phyloP scores from a whole-genome alignment of 208 protist species.

The Balamuthia mandrillaris region DNA sequence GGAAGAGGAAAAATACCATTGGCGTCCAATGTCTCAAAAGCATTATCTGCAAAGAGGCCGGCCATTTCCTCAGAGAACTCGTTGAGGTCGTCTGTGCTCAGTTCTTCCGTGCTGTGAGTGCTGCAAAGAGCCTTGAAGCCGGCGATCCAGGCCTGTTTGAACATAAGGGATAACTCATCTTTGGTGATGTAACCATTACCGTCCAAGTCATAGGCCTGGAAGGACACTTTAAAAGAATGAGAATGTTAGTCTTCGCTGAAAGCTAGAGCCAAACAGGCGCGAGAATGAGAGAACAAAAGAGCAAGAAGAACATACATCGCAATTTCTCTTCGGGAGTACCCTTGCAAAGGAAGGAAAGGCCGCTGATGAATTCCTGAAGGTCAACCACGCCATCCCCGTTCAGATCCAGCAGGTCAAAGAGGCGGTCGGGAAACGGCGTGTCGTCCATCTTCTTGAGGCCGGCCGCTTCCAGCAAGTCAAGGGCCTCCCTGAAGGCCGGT shows the following conservation, averaged over 20 bases:
- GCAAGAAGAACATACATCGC: constrained; percentile 11
- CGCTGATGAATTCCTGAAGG: constrained; percentile 59
- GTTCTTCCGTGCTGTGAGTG: constrained; percentile 52
- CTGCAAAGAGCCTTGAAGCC: constrained; percentile 55
- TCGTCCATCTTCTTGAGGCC: constrained; percentile 58
- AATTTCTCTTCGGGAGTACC: constrained; percentile 57
- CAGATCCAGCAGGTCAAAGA: constrained; percentile 56
- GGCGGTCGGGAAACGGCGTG: constrained; percentile 53
- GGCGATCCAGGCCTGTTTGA: constrained; percentile 56
- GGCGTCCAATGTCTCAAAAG: background rate
- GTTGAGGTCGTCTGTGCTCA: constrained; percentile 49
- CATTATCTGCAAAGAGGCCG: constrained; percentile 47
- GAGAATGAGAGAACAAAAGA: background rate
- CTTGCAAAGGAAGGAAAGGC: constrained; percentile 55
- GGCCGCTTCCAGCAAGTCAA: constrained; percentile 40
- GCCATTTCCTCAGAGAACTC: constrained; percentile 65
- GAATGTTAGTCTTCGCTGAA: background rate
- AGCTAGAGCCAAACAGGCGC: background rate
- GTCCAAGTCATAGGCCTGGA: constrained; percentile 86
- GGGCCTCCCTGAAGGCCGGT: constrained; percentile 38
- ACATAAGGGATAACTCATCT: constrained; percentile 74
- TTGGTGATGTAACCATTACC: constrained; percentile 83
- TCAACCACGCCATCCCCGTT: constrained; percentile 53
- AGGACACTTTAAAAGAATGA: constrained; percentile 69
- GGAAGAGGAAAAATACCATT: background rate